These are phyloP conservation scores for Yarrowia sp. DNA, from an alignment of 805 yeast species.

Conservation along the genomic window DNA sequence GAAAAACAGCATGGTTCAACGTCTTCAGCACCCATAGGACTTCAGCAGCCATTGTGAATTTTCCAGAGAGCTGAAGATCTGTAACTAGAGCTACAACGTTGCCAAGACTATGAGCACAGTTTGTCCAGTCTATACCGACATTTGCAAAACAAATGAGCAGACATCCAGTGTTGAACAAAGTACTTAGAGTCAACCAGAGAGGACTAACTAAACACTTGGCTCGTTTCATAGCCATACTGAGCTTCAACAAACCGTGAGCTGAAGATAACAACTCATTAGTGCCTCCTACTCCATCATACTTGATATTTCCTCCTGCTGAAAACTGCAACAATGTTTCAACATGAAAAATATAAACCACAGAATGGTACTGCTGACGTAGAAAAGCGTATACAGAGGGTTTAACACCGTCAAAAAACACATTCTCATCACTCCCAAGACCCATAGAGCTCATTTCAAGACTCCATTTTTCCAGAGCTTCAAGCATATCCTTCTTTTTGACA, in stretches of 20 bases:
- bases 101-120: slow-evolving; percentile 28
- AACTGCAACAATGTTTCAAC: slow-evolving; percentile 30
- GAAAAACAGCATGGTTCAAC: slow-evolving; percentile 51
- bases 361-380: slow-evolving; percentile 30
- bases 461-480: slow-evolving; percentile 30
- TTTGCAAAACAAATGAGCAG: slow-evolving; percentile 43
- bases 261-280: slow-evolving; percentile 39
- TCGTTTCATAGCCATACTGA: slow-evolving; percentile 33
- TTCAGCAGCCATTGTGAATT: slow-evolving; percentile 51
- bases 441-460: slow-evolving; percentile 32
- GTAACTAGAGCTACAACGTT: slow-evolving; percentile 31
- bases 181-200: slow-evolving; percentile 52
- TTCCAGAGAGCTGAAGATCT: slow-evolving; percentile 31
- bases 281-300: slow-evolving; percentile 37
- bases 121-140: slow-evolving; percentile 42
- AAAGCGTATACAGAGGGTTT: slow-evolving; percentile 31
- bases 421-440: slow-evolving; percentile 37
- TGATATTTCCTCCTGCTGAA: slow-evolving; percentile 29
- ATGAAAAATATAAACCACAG: slow-evolving; percentile 25
- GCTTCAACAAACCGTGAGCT: slow-evolving; percentile 39
- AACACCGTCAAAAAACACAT: slow-evolving; percentile 30
- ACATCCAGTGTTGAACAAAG: slow-evolving; percentile 43
- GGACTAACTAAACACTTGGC: slow-evolving; percentile 44
- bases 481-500: slow-evolving; percentile 19
- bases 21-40: slow-evolving; percentile 62